These are phyloP conservation scores for Colletotrichum lindemuthianum DNA, from an alignment of 2,329 filamentous ascomycete genomes.

Conservation along the genomic window DNA sequence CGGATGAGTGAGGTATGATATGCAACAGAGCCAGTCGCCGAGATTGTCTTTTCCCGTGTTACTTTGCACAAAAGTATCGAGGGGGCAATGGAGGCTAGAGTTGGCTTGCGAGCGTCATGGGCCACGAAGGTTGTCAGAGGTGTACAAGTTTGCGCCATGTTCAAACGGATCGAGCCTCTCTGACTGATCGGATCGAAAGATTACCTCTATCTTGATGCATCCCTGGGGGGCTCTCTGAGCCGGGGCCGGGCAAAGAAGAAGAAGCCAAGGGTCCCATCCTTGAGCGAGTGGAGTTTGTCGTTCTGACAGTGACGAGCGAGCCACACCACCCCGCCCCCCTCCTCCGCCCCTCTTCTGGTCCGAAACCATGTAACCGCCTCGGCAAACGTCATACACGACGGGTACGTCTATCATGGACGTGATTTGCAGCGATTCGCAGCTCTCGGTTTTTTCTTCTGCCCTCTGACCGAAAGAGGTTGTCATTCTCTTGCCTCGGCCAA, in stretches of 20 bases:
- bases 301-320: constrained; percentile 32
- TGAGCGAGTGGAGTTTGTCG: constrained; percentile 15
- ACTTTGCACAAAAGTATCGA: too few species aligned
- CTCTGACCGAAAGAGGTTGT: too few species aligned
- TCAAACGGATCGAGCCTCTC: constrained; percentile 8
- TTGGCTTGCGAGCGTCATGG: constrained; percentile 10
- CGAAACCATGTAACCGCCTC: constrained; percentile 20
- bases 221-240: constrained; percentile 5
- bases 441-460: not conserved
- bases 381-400: constrained; percentile 34
- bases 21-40: too few species aligned
- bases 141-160: constrained; percentile 1
- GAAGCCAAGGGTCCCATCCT: constrained; percentile 20
- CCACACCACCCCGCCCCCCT: constrained; percentile 12
- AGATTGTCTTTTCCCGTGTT: too few species aligned
- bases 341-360: too few species aligned
- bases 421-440: constrained; percentile 10
- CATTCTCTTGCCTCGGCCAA: too few species aligned
- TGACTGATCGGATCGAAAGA: constrained; percentile 33
- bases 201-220: constrained; percentile 29
- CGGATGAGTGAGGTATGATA: too few species aligned
- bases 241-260: constrained; percentile 21
- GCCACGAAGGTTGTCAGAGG: too few species aligned
- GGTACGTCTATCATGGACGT: constrained; percentile 20
- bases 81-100: not conserved